These are phyloP conservation scores for Aspergillus oerlinghausenensis DNA, from an alignment of 2,329 filamentous ascomycete species.

Conservation along the genomic window DNA sequence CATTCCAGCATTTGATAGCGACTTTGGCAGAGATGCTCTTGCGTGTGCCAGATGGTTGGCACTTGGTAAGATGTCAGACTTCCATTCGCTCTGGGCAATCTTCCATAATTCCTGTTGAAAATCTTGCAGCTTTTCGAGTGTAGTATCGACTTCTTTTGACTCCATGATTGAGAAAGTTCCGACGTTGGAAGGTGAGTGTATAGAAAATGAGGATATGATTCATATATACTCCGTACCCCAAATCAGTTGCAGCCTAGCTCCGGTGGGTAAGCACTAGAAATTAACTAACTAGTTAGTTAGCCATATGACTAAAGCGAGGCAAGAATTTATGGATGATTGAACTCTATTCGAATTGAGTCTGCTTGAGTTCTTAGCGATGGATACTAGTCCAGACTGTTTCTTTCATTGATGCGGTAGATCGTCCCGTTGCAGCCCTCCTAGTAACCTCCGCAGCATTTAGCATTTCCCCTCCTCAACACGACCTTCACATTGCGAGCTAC, in stretches of 20 bases:
- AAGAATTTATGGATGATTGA: neutral
- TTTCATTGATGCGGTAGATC: neutral
- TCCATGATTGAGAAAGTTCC: slow-evolving; percentile 10
- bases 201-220: neutral
- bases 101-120: slow-evolving; percentile 29
- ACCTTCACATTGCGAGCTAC: neutral
- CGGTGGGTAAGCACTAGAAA: neutral
- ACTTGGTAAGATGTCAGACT: slow-evolving; percentile 29
- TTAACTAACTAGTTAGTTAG: neutral
- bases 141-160: slow-evolving; percentile 3
- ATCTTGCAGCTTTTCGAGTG: slow-evolving; percentile 13
- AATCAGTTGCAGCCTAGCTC: neutral
- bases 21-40: slow-evolving; percentile 28
- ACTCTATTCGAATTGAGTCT: neutral
- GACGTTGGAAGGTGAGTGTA: neutral
- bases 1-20: slow-evolving; percentile 25
- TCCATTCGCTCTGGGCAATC: slow-evolving; percentile 24
- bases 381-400: neutral
- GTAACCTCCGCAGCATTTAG: neutral
- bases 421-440: neutral
- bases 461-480: neutral
- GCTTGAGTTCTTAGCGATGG: neutral
- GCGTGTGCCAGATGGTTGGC: slow-evolving; percentile 25
- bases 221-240: neutral
- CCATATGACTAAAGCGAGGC: neutral